phyloP scores from a whole-genome alignment of 2,329 filamentous ascomycete species.

The Pseudodiploospora longispora region DNA sequence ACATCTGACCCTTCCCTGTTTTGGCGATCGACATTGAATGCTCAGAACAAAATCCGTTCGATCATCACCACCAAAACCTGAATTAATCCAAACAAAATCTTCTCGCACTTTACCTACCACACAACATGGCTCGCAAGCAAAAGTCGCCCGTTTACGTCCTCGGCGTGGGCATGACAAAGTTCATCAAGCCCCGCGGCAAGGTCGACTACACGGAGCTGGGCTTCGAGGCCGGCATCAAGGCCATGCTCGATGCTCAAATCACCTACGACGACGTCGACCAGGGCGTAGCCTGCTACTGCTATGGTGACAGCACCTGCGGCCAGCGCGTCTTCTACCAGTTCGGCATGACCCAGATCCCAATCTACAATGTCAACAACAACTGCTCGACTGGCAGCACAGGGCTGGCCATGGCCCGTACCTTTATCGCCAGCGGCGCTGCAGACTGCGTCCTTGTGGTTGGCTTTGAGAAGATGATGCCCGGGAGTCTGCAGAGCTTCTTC shows the following conservation, averaged over 20 bases:
- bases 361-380: constrained; percentile 99
- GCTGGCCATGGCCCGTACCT: constrained; percentile 70
- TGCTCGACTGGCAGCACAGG: constrained; percentile 94
- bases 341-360: constrained; percentile 91
- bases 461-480: constrained; percentile 97
- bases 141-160: constrained; percentile 70
- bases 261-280: constrained; percentile 95
- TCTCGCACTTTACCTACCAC: not conserved
- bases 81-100: not conserved
- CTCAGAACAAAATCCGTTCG: too few relatives aligned
- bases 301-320: constrained; percentile 88
- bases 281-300: constrained; percentile 95
- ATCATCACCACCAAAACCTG: too few relatives aligned
- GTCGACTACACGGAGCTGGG: constrained; percentile 93
- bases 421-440: constrained; percentile 71
- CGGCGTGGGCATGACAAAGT: constrained; percentile 98
- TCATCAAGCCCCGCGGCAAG: constrained; percentile 92
- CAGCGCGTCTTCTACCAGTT: constrained; percentile 99
- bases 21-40: too few relatives aligned
- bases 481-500: constrained; percentile 76
- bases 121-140: constrained; percentile 40
- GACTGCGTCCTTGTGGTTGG: constrained; percentile 88
- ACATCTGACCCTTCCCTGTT: too few relatives aligned
- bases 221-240: constrained; percentile 86
- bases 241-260: constrained; percentile 77